Evolutionary conservation across 129 eudicot species (phyloP).

Genomic region (Lactuca sativa): DNA sequence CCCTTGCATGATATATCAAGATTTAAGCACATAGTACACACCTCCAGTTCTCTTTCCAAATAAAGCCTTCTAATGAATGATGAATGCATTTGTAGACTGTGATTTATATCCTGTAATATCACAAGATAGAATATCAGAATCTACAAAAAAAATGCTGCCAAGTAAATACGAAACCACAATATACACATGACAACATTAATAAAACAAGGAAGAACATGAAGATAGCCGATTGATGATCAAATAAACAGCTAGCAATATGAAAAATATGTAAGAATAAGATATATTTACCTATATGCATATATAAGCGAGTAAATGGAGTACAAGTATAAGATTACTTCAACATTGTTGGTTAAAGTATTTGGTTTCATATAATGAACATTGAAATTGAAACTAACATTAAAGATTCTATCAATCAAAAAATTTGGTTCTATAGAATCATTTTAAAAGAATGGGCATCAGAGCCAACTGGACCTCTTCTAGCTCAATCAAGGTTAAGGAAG

Average conservation of each 20-base stretch:
- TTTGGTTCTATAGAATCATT: too few relatives aligned
- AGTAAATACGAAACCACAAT: constrained; percentile 9
- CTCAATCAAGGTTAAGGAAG: too few relatives aligned
- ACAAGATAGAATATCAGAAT: constrained; percentile 3
- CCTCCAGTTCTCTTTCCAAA: constrained; percentile 86
- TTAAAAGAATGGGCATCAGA: too few relatives aligned
- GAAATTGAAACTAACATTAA: too few relatives aligned
- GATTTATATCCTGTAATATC: constrained; percentile 46
- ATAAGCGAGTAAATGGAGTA: background rate
- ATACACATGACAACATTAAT: constrained; percentile 7
- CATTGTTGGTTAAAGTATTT: too few relatives aligned
- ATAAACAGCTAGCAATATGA: too few relatives aligned
- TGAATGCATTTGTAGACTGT: constrained; percentile 75
- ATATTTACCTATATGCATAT: background rate
- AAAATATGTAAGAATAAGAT: background rate
- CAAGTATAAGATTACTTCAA: background rate
- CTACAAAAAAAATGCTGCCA: background rate
- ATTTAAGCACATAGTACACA: constrained; percentile 27
- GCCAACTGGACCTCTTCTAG: too few relatives aligned
- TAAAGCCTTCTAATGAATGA: constrained; percentile 70
- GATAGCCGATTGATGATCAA: too few relatives aligned
- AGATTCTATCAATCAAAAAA: too few relatives aligned
- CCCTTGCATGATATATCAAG: constrained; percentile 15
- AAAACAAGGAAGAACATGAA: background rate
- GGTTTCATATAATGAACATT: too few relatives aligned